phyloP scores from a whole-genome alignment of 768 basidiomycete species.

The Lactarius psammicola region DNA sequence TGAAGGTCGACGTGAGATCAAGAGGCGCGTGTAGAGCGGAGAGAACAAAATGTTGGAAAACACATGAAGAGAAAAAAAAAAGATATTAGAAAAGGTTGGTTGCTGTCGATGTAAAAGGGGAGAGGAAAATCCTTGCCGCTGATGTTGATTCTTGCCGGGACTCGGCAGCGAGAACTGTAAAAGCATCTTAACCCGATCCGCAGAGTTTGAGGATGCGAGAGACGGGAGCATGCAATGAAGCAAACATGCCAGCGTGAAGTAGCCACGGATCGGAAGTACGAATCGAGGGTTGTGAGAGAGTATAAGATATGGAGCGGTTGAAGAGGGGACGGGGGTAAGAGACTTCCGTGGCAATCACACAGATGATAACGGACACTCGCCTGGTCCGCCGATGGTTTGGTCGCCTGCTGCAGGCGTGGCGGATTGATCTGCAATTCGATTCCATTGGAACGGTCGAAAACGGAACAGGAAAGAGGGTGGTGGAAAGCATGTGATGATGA shows the following conservation, averaged over 20 bases:
- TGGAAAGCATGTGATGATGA: slow-evolving; percentile 19
- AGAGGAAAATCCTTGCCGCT: slow-evolving; percentile 29
- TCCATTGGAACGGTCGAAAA: slow-evolving; percentile 18
- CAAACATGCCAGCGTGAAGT: slow-evolving; percentile 20
- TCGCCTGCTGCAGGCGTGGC: slow-evolving; percentile 22
- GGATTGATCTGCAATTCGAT: slow-evolving; percentile 27
- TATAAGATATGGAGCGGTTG: slow-evolving; percentile 16
- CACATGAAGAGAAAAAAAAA: slow-evolving; percentile 19
- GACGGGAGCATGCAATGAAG: slow-evolving; percentile 14
- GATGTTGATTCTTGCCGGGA: slow-evolving; percentile 23
- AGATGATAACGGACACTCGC: slow-evolving; percentile 24
- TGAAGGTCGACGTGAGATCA: slow-evolving; percentile 5
- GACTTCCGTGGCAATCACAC: slow-evolving; percentile 26
- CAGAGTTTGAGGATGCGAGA: slow-evolving; percentile 16
- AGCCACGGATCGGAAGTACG: slow-evolving; percentile 26
- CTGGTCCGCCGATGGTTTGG: slow-evolving; percentile 24
- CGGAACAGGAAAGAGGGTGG: slow-evolving; percentile 15
- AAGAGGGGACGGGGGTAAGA: slow-evolving; percentile 27
- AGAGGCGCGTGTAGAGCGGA: slow-evolving; percentile 14
- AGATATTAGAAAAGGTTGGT: slow-evolving; percentile 27
- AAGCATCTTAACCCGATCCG: slow-evolving; percentile 21
- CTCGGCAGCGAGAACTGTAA: slow-evolving; percentile 23
- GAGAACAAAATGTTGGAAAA: slow-evolving; percentile 4
- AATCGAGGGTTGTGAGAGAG: slow-evolving; percentile 22
- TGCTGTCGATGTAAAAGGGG: slow-evolving; percentile 16